A percentile compares a stretch with the other conserved stretches of the same genome.
Evolutionary conservation across 257 asterid species (phyloP).

Genomic region (Jacaranda mimosifolia): DNA sequence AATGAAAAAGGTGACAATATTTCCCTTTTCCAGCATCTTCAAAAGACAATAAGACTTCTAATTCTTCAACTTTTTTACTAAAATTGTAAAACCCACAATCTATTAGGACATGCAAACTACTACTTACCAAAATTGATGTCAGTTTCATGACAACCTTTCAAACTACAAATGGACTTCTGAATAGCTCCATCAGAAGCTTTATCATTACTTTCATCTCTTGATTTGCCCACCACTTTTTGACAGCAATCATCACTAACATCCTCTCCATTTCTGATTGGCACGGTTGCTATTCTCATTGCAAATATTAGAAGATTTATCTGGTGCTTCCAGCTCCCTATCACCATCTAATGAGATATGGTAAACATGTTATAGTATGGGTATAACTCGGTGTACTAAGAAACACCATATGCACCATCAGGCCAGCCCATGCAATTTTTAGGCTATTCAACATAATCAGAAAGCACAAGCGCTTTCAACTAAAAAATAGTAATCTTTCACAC

Average conservation of each 20-base stretch:
- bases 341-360: no score
- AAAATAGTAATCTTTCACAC: neutral
- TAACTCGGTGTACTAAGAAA: no score
- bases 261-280: constrained; percentile 37
- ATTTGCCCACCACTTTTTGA: constrained; percentile 31
- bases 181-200: constrained; percentile 37
- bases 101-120: no score
- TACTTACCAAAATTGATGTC: neutral
- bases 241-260: constrained; percentile 41
- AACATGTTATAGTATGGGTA: no score
- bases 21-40: no score
- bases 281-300: constrained; percentile 40
- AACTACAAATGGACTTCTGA: constrained; percentile 37
- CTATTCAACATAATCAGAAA: constrained; percentile 14
- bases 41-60: no score
- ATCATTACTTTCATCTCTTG: constrained; percentile 35
- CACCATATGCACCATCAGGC: no score
- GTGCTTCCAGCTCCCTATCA: no score
- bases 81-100: no score
- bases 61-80: no score
- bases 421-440: no score
- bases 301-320: constrained; percentile 22
- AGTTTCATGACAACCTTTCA: constrained; percentile 30
- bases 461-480: constrained; percentile 36
- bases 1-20: no score